Conservation (phyloP, 2,329 filamentous ascomycete genomes). For the Arthrobotrys sinensis region DNA sequence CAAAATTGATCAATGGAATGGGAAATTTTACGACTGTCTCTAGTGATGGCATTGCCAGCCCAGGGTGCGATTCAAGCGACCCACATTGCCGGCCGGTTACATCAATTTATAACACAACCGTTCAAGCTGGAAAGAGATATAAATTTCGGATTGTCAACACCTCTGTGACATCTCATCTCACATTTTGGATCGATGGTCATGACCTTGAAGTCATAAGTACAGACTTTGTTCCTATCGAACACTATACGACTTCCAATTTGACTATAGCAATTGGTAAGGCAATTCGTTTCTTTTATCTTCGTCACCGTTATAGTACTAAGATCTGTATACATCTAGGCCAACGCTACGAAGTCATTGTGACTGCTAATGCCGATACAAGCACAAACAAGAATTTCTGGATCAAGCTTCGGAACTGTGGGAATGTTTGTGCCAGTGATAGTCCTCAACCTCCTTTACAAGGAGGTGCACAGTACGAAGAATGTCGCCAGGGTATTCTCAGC, state of each 20-base stretch:
- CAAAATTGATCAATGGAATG: constrained; percentile 63
- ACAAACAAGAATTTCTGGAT: constrained; percentile 20
- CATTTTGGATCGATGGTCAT: constrained; percentile 72
- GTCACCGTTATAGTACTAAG: constrained; percentile 64
- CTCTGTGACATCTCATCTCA: constrained; percentile 69
- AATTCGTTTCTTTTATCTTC: constrained; percentile 28
- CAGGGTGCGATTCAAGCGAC: constrained; percentile 54
- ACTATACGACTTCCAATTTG: constrained; percentile 71
- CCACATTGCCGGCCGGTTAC: constrained; percentile 64
- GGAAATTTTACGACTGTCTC: constrained; percentile 66
- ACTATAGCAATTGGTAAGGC: constrained; percentile 69
- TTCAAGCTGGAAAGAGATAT: constrained; percentile 68
- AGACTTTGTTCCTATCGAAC: constrained; percentile 75
- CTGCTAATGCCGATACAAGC: constrained; percentile 65
- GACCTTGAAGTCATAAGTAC: constrained; percentile 73
- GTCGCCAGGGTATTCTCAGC: constrained; percentile 15
- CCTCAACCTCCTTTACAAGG: neutral
- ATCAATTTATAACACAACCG: constrained; percentile 55
- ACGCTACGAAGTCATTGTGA: constrained; percentile 68
- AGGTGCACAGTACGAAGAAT: neutral
- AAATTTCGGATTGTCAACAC: constrained; percentile 70
- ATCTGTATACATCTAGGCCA: constrained; percentile 66
- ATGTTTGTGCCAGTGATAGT: neutral
- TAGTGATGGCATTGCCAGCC: constrained; percentile 43
- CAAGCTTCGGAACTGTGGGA: constrained; percentile 13